Conservation (phyloP, 192 early-diverging fungal species). For the Podila minutissima region DNA sequence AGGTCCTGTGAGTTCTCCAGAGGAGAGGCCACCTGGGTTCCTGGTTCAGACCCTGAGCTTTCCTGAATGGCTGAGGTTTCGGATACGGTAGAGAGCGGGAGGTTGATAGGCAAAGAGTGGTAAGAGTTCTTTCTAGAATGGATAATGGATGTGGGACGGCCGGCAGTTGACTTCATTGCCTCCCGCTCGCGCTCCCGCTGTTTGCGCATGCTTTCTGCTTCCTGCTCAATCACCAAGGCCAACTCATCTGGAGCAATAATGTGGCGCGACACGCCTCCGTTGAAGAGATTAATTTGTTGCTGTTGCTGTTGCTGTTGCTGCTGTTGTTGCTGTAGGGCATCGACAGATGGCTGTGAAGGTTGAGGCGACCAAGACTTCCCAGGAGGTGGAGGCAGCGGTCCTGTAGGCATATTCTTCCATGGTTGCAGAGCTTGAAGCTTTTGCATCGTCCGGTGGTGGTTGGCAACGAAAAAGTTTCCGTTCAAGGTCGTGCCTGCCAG, state of each 20-base stretch:
- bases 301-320: not conserved
- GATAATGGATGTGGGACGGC: conserved; percentile 39
- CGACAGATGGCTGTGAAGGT: not conserved
- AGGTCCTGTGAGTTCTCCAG: not conserved
- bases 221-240: conserved; percentile 34
- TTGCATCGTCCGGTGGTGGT: conserved; percentile 46
- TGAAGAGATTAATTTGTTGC: not conserved
- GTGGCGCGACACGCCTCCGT: conserved; percentile 33
- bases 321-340: not conserved
- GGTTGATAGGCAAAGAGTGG: not conserved
- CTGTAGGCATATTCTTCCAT: conserved; percentile 13
- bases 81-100: conserved; percentile 18
- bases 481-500: conserved; percentile 19
- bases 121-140: not conserved
- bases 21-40: not conserved
- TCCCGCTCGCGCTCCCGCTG: conserved; percentile 13
- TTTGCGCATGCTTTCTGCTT: conserved; percentile 23
- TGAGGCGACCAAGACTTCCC: conserved; percentile 19
- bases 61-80: conserved; percentile 1
- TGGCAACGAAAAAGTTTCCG: conserved; percentile 39
- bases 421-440: conserved; percentile 22
- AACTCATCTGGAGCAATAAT: conserved; percentile 46
- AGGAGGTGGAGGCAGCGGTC: conserved; percentile 17
- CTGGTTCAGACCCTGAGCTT: not conserved
- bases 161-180: conserved; percentile 3